A percentile compares a stretch with the other conserved stretches of the same genome.
phyloP scores from a whole-genome alignment of 768 basidiomycete genomes.

The Naganishia antarctica region DNA sequence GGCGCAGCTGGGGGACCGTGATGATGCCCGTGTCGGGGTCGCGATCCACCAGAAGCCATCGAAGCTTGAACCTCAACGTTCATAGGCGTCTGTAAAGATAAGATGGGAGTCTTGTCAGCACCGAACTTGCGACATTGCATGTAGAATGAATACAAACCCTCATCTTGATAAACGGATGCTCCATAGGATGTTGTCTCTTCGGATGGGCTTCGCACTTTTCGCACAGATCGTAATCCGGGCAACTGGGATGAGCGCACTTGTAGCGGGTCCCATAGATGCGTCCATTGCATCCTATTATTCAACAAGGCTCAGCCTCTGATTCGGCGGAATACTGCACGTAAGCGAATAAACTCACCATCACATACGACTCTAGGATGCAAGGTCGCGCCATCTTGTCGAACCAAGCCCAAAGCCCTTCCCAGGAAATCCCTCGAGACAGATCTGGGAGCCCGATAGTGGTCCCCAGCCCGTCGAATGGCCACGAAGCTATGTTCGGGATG shows the following conservation, averaged over 20 bases:
- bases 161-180: slow-evolving; percentile 48
- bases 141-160: slow-evolving; percentile 29
- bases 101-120: too few species aligned
- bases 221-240: slow-evolving; percentile 50
- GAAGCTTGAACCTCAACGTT: slow-evolving; percentile 10
- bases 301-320: not conserved
- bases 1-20: not conserved
- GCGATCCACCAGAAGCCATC: not conserved
- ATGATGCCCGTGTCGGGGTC: not conserved
- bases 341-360: slow-evolving; percentile 31
- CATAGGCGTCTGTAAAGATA: slow-evolving; percentile 21
- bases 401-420: not conserved
- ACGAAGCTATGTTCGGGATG: slow-evolving; percentile 45
- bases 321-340: not conserved
- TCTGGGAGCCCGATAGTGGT: not conserved
- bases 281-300: slow-evolving; percentile 34
- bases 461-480: slow-evolving; percentile 33
- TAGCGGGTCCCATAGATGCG: slow-evolving; percentile 39
- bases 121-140: not conserved
- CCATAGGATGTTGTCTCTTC: slow-evolving; percentile 36
- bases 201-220: slow-evolving; percentile 45
- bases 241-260: slow-evolving; percentile 49
- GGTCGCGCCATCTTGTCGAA: not conserved
- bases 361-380: slow-evolving; percentile 40
- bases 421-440: not conserved